Evolutionary conservation across 129 eudicot genomes (phyloP).

Genomic region (Pulicaria dysenterica): DNA sequence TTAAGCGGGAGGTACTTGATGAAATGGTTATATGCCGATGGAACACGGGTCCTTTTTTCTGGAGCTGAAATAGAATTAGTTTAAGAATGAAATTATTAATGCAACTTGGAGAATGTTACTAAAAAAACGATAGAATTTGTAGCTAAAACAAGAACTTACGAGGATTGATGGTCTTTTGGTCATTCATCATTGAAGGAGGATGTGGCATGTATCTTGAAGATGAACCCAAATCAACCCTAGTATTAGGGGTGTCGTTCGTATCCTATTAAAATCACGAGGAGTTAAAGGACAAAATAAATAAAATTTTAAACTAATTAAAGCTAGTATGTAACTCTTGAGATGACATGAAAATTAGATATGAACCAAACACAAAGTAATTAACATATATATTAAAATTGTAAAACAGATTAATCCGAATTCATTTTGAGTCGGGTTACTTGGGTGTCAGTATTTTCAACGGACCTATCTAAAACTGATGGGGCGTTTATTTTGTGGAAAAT

Average conservation of each 20-base stretch:
- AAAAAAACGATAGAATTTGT: neutral
- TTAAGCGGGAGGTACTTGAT: slow-evolving; percentile 52
- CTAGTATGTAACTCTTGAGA: too few species aligned
- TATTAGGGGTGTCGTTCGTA: slow-evolving; percentile 44
- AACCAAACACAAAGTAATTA: too few species aligned
- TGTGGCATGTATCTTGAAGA: slow-evolving; percentile 41
- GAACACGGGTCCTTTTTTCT: slow-evolving; percentile 93
- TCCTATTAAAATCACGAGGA: slow-evolving; percentile 37
- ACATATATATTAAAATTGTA: too few species aligned
- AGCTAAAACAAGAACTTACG: slow-evolving; percentile 32
- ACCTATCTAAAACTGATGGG: too few species aligned
- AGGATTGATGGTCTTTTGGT: slow-evolving; percentile 58
- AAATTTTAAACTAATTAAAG: too few species aligned
- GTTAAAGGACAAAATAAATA: too few species aligned
- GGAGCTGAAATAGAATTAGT: slow-evolving; percentile 50
- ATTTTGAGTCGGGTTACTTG: too few species aligned
- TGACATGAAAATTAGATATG: too few species aligned
- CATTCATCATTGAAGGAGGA: slow-evolving; percentile 31
- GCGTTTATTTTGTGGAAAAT: too few species aligned
- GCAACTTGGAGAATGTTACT: too few species aligned
- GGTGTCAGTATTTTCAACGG: too few species aligned
- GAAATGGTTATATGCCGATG: slow-evolving; percentile 90
- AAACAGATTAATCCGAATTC: too few species aligned
- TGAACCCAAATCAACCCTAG: slow-evolving; percentile 57
- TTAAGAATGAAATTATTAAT: neutral